Evolutionary conservation across 805 yeast genomes (phyloP), one percentile per base, ranked within the genome.

Genomic region (Saccharomycopsis synnaedendra): DNA sequence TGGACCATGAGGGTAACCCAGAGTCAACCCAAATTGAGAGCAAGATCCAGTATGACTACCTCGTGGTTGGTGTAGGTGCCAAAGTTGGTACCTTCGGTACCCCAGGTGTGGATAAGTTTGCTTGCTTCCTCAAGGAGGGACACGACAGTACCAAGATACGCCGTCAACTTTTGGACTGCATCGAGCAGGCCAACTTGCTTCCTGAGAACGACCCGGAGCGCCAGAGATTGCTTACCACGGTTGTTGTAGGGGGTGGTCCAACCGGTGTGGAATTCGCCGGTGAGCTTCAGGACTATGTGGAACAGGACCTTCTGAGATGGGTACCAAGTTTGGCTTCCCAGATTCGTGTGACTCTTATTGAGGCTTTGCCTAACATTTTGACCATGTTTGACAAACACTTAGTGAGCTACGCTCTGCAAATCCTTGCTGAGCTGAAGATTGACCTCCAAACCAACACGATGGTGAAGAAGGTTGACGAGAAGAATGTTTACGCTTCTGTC

Each of bases 231-330:
- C 75, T 89, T 63, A 83, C 82, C 54, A 81, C 88, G 58, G 90
- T 90, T 54, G 95, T 90, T 54, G 94, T 93, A 57, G 97, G 97
- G 60, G 97, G 97, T 67, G 97, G 97, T 55, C 97, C 97, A 63
- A 89, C 97, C 41, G 97, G 97, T 70, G 96, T 89, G 54, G 97
- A 88, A 69, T 84, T 88, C 59, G 96, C 97, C 56, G 97, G 95
- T 60, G 97, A 90, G 68, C 70, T 89, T 58, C 94, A 85, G 69
- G 97, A 89, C 67, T 90, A 85, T 67, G 84, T 88, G 54, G 88
- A 85, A 64, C 94, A 89, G 65, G 97, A 89, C 66, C 74, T 89
- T 67, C 68, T 70, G 58, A 85, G 82, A 67, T 85, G 94, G 88
- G 82, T 85, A 69, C 97, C 97, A 40, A 82, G 75, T 59, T 76